phyloP scores from a whole-genome alignment of 305 asterid species.

The Solanum hybrid region DNA sequence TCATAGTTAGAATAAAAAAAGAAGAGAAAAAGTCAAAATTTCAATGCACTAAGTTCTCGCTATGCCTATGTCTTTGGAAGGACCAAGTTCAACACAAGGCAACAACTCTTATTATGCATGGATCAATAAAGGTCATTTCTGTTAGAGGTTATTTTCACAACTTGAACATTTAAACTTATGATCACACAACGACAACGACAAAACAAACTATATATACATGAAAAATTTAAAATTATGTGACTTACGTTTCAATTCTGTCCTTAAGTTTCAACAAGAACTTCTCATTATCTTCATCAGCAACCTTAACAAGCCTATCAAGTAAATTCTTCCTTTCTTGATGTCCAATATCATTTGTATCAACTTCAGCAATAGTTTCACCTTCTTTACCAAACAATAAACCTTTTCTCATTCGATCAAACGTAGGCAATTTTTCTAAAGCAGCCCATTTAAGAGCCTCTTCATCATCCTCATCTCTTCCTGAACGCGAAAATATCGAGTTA shows the following conservation, averaged over 20 bases:
- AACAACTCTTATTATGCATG: background rate
- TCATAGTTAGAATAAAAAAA: background rate
- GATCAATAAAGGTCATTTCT: background rate
- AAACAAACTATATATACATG: background rate
- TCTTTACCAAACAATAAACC: constrained; percentile 6
- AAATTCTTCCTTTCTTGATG: constrained; percentile 3
- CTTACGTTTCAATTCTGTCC: constrained; percentile 10
- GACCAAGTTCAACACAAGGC: background rate
- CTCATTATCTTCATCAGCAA: constrained; percentile 17
- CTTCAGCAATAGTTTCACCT: background rate
- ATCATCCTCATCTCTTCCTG: constrained; percentile 12
- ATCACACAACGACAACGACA: background rate
- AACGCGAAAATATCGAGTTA: constrained; percentile 8
- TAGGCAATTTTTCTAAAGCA: constrained; percentile 13
- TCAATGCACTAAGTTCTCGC: background rate
- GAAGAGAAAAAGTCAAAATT: background rate
- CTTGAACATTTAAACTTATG: background rate
- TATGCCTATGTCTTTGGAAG: background rate
- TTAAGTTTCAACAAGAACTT: constrained; percentile 11
- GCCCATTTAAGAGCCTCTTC: constrained; percentile 22
- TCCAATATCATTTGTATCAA: constrained; percentile 10
- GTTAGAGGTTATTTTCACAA: background rate
- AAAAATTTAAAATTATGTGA: background rate
- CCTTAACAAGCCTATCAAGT: constrained; percentile 6
- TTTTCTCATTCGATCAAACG: constrained; percentile 3